Percentiles rank a stretch among this genome's conserved stretches.
phyloP scores from a whole-genome alignment of 164 flowering plant genomes.

The Umbilicus rupestris region DNA sequence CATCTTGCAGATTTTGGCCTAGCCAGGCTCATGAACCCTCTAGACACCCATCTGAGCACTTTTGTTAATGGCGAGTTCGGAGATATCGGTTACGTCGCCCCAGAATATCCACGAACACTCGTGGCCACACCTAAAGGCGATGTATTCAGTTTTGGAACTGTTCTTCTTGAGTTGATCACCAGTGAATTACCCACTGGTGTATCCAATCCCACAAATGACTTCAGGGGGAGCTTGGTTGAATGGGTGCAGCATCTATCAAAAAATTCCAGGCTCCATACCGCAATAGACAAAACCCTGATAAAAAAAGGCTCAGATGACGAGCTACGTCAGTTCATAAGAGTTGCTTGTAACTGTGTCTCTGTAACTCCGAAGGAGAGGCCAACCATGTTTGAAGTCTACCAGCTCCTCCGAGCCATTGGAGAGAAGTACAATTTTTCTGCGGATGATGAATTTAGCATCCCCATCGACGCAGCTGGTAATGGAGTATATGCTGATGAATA shows the following conservation, averaged over 20 bases:
- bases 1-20: conserved; percentile 70
- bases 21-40: conserved; percentile 64
- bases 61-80: conserved; percentile 68
- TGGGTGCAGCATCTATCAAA: conserved; percentile 39
- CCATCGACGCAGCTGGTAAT: conserved; percentile 24
- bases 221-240: conserved; percentile 56
- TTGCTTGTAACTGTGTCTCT: conserved; percentile 51
- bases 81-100: conserved; percentile 69
- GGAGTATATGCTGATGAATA: conserved; percentile 30
- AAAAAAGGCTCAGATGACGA: conserved; percentile 45
- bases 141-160: conserved; percentile 61
- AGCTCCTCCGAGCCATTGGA: conserved; percentile 56
- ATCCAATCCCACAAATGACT: conserved; percentile 40
- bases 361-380: conserved; percentile 53
- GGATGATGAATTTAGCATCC: conserved; percentile 43
- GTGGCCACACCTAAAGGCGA: conserved; percentile 71
- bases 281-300: conserved; percentile 35
- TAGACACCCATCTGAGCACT: conserved; percentile 61
- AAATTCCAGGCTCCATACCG: conserved; percentile 26
- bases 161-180: conserved; percentile 60
- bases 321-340: conserved; percentile 43
- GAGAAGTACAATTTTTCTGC: conserved; percentile 41
- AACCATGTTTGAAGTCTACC: conserved; percentile 62
- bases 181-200: conserved; percentile 46
- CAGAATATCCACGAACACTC: conserved; percentile 54